These are phyloP conservation scores for Trichoderma harzianum DNA, from an alignment of 2,329 filamentous ascomycete species.

Conservation along the genomic window DNA sequence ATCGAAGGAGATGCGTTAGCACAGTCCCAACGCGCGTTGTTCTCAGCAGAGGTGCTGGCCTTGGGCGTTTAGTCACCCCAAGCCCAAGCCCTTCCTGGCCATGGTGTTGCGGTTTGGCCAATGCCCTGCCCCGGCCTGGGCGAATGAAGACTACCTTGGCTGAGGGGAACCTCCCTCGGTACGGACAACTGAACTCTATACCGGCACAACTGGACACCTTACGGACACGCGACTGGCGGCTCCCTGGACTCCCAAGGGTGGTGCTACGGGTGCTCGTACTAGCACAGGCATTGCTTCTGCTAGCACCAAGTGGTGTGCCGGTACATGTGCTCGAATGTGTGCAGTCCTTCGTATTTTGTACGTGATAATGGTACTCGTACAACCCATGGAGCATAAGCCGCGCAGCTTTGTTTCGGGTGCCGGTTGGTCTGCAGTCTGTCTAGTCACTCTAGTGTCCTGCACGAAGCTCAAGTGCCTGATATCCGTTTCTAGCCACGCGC, in stretches of 20 bases:
- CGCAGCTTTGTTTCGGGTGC: neutral
- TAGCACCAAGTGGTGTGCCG: neutral
- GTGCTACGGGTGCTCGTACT: neutral
- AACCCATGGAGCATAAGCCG: neutral
- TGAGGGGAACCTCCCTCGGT: conserved; percentile 11
- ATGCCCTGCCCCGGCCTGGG: neutral
- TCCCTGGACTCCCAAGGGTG: neutral
- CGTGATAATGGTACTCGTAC: neutral
- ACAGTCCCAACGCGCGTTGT: conserved; percentile 9
- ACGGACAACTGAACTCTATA: conserved; percentile 9
- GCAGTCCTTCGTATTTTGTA: neutral
- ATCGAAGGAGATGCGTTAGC: conserved; percentile 14
- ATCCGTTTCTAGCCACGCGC: conserved; percentile 7
- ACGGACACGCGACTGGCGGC: neutral
- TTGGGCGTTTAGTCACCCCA: conserved; percentile 2
- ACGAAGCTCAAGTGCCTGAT: conserved; percentile 7
- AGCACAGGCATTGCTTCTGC: neutral
- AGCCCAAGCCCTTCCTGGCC: conserved; percentile 1
- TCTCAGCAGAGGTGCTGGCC: neutral
- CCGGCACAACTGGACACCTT: neutral
- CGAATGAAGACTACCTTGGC: neutral
- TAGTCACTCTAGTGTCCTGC: neutral
- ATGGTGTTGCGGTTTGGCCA: conserved; percentile 12
- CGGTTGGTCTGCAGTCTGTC: neutral
- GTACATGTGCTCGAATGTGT: neutral